Percentiles rank a stretch among this genome's conserved stretches.
These are phyloP conservation scores for Fomitiporia mediterranea DNA, from an alignment of 1,284 basidiomycete genomes.

Conservation along the genomic window DNA sequence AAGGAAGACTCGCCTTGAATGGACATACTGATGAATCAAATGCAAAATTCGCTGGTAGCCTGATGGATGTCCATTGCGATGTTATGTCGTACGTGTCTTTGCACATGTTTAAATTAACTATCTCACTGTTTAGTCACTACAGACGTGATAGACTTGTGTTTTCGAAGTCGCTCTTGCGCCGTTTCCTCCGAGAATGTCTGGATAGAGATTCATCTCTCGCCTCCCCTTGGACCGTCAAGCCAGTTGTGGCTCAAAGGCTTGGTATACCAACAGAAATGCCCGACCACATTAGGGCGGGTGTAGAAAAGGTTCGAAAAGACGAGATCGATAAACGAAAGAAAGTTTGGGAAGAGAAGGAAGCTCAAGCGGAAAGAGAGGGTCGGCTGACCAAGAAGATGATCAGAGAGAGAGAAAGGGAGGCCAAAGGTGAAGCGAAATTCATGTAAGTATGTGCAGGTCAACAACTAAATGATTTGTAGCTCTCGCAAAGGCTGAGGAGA, in stretches of 20 bases:
- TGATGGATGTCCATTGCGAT: slow-evolving; percentile 77
- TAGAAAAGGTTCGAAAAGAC: slow-evolving; percentile 76
- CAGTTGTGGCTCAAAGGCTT: slow-evolving; percentile 76
- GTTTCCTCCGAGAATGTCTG: slow-evolving; percentile 93
- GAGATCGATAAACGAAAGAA: slow-evolving; percentile 89
- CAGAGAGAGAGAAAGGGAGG: slow-evolving; percentile 67
- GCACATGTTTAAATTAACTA: background rate
- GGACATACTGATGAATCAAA: slow-evolving; percentile 42
- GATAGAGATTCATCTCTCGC: slow-evolving; percentile 87
- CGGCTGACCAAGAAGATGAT: slow-evolving; percentile 77
- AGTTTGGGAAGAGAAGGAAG: slow-evolving; percentile 78
- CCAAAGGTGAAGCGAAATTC: slow-evolving; percentile 49
- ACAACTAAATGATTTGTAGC: slow-evolving; percentile 27
- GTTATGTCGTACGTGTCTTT: slow-evolving; percentile 66
- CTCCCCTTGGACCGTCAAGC: slow-evolving; percentile 93
- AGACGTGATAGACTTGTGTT: slow-evolving; percentile 94
- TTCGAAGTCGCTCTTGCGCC: slow-evolving; percentile 93
- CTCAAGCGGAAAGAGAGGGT: slow-evolving; percentile 32
- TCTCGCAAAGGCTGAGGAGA: slow-evolving; percentile 35
- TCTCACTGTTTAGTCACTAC: slow-evolving; percentile 16
- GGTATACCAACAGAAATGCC: slow-evolving; percentile 82
- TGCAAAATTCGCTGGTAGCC: slow-evolving; percentile 56
- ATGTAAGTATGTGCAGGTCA: slow-evolving; percentile 4
- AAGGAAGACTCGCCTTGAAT: slow-evolving; percentile 39
- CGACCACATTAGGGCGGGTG: slow-evolving; percentile 74